A percentile compares a stretch with the other conserved stretches of the same genome.
Conservation (phyloP, 1,139 yeast genomes). For the Protomyces gravidus region DNA sequence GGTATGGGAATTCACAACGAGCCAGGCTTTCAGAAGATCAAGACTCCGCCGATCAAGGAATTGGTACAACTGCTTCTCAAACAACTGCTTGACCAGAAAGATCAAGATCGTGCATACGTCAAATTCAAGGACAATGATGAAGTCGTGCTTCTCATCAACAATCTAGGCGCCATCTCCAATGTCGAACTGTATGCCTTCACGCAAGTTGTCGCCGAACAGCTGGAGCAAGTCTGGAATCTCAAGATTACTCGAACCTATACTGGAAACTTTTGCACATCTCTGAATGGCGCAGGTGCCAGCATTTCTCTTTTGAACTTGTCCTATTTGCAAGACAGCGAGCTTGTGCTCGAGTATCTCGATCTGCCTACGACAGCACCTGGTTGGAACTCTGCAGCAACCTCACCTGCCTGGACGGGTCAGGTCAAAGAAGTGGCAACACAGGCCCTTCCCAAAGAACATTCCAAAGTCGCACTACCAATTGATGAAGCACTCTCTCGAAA, state of each 20-base stretch:
- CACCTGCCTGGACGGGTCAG: not conserved
- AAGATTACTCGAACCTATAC: slow-evolving; percentile 46
- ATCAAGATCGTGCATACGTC: slow-evolving; percentile 46
- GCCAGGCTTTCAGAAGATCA: slow-evolving; percentile 69
- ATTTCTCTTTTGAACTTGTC: slow-evolving; percentile 49
- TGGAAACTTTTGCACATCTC: slow-evolving; percentile 51
- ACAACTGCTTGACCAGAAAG: slow-evolving; percentile 38
- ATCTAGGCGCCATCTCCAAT: slow-evolving; percentile 52
- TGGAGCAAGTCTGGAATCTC: slow-evolving; percentile 44
- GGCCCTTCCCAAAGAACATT: slow-evolving; percentile 4
- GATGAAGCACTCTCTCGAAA: slow-evolving; percentile 8
- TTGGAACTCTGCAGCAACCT: slow-evolving; percentile 39
- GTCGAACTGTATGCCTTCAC: slow-evolving; percentile 46
- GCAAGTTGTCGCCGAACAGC: slow-evolving; percentile 41
- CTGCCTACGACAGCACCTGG: slow-evolving; percentile 44
- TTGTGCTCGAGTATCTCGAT: slow-evolving; percentile 44
- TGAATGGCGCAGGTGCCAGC: slow-evolving; percentile 53
- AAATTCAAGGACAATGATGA: slow-evolving; percentile 42
- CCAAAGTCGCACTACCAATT: slow-evolving; percentile 2
- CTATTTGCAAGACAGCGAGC: slow-evolving; percentile 38
- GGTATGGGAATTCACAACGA: slow-evolving; percentile 97
- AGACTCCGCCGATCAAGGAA: slow-evolving; percentile 61
- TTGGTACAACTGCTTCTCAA: slow-evolving; percentile 41
- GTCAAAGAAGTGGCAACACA: slow-evolving; percentile 8
- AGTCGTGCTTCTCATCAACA: slow-evolving; percentile 49